Evolutionary conservation across 2,329 filamentous ascomycete genomes (phyloP).

Genomic region (Zymoseptoria crescenta): DNA sequence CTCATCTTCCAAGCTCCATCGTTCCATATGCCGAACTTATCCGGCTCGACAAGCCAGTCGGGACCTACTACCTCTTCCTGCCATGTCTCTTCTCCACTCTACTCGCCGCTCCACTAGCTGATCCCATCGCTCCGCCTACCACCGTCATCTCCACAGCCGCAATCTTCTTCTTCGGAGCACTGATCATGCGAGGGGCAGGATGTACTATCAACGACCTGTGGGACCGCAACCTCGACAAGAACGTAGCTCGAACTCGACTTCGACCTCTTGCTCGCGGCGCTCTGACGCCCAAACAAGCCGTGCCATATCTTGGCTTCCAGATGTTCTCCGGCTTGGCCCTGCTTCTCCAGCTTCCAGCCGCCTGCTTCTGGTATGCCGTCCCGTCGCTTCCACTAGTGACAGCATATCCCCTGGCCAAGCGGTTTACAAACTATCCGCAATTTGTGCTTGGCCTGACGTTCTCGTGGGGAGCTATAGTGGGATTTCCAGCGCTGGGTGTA

Average conservation of each 20-base stretch:
- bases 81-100: constrained; percentile 80
- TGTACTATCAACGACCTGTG: constrained; percentile 88
- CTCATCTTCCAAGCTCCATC: constrained; percentile 59
- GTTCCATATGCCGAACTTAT: constrained; percentile 77
- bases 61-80: constrained; percentile 78
- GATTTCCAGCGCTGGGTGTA: constrained; percentile 73
- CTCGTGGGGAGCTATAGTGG: constrained; percentile 83
- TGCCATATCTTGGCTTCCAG: constrained; percentile 68
- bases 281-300: constrained; percentile 60
- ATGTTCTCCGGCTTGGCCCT: constrained; percentile 65
- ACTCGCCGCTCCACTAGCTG: constrained; percentile 63
- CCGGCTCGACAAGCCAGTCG: constrained; percentile 72
- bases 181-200: constrained; percentile 81
- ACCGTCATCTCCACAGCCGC: constrained; percentile 55
- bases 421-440: constrained; percentile 82
- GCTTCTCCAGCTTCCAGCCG: constrained; percentile 64
- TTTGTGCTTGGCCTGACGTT: constrained; percentile 76
- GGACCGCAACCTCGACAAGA: constrained; percentile 78
- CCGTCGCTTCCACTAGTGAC: constrained; percentile 68
- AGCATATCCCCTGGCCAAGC: constrained; percentile 73
- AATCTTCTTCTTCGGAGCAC: constrained; percentile 66
- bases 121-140: constrained; percentile 52
- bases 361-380: constrained; percentile 69
- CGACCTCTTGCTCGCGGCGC: constrained; percentile 76
- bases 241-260: constrained; percentile 66